A percentile compares a stretch with the other conserved stretches of the same genome.
Evolutionary conservation across 2,329 filamentous ascomycete species (phyloP).

Genomic region (Coniella lustricola): DNA sequence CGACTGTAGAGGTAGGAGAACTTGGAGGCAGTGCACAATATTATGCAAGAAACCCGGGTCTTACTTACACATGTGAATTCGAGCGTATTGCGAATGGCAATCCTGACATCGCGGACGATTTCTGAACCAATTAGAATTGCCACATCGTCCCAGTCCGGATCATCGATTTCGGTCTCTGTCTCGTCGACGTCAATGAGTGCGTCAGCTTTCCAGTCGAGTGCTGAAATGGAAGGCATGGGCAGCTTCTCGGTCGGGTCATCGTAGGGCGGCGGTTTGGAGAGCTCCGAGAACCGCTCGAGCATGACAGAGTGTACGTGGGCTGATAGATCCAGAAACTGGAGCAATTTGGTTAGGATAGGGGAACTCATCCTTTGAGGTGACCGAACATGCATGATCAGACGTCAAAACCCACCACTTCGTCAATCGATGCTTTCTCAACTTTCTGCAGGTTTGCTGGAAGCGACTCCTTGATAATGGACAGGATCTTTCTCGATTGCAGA

Average conservation of each 20-base stretch:
- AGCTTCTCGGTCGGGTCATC: constrained; percentile 65
- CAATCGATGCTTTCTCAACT: constrained; percentile 90
- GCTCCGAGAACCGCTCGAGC: constrained; percentile 68
- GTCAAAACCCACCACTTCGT: constrained; percentile 58
- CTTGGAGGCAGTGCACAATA: too few species aligned
- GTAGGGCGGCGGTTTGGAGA: constrained; percentile 61
- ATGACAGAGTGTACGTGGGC: constrained; percentile 72
- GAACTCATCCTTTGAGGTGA: neutral
- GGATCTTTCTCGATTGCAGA: constrained; percentile 73
- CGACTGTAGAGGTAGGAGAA: too few species aligned
- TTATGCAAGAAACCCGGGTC: neutral
- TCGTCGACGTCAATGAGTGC: constrained; percentile 73
- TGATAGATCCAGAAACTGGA: constrained; percentile 73
- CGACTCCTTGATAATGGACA: constrained; percentile 68
- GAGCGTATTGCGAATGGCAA: constrained; percentile 59
- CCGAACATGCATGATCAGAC: neutral
- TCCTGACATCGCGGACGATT: constrained; percentile 71
- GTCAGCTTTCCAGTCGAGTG: constrained; percentile 77
- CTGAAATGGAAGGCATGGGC: constrained; percentile 61
- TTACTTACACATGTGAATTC: constrained; percentile 65
- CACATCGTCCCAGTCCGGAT: constrained; percentile 96
- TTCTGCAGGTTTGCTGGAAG: constrained; percentile 60
- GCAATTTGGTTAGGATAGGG: neutral
- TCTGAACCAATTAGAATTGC: constrained; percentile 81
- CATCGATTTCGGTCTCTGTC: constrained; percentile 63